These are phyloP conservation scores for Aegilops tauschii DNA, from an alignment of 176 grass and related monocot genomes.

Conservation along the genomic window DNA sequence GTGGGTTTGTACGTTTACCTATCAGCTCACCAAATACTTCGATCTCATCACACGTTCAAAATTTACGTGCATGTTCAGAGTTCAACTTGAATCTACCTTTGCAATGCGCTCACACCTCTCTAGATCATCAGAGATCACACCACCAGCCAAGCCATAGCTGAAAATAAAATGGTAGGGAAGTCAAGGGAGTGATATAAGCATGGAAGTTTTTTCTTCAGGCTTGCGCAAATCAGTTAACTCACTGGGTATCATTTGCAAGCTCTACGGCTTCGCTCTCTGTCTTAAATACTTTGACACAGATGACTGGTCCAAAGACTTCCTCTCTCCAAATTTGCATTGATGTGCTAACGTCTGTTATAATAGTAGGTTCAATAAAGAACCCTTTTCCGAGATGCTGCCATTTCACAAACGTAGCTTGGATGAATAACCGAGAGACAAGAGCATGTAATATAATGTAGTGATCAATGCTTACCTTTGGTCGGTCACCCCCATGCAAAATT, in stretches of 20 bases:
- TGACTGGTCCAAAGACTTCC: slow-evolving; percentile 92
- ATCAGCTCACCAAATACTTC: not conserved
- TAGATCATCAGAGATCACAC: slow-evolving; percentile 68
- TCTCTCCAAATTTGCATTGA: slow-evolving; percentile 99
- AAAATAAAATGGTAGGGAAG: slow-evolving; percentile 20
- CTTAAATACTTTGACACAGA: slow-evolving; percentile 85
- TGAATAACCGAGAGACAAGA: slow-evolving; percentile 21
- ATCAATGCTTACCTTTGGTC: slow-evolving; percentile 61
- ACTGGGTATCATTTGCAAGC: slow-evolving; percentile 96
- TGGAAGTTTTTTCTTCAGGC: not conserved
- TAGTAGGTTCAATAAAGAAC: slow-evolving; percentile 85
- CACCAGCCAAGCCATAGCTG: slow-evolving; percentile 87
- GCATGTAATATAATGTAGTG: not conserved
- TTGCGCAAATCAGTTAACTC: slow-evolving; percentile 34
- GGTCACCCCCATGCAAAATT: slow-evolving; percentile 67
- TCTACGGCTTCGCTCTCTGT: slow-evolving; percentile 86
- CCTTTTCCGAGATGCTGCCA: slow-evolving; percentile 84
- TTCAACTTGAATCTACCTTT: slow-evolving; percentile 49
- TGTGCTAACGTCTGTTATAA: slow-evolving; percentile 77
- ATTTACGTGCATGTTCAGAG: not conserved
- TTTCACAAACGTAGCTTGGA: slow-evolving; percentile 9
- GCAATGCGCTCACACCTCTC: slow-evolving; percentile 70
- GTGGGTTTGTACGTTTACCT: not conserved
- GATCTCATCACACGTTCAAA: not conserved
- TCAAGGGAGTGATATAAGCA: not conserved